These are phyloP conservation scores for Metarhizium anisopliae DNA, from an alignment of 2,329 filamentous ascomycete genomes.

Conservation along the genomic window DNA sequence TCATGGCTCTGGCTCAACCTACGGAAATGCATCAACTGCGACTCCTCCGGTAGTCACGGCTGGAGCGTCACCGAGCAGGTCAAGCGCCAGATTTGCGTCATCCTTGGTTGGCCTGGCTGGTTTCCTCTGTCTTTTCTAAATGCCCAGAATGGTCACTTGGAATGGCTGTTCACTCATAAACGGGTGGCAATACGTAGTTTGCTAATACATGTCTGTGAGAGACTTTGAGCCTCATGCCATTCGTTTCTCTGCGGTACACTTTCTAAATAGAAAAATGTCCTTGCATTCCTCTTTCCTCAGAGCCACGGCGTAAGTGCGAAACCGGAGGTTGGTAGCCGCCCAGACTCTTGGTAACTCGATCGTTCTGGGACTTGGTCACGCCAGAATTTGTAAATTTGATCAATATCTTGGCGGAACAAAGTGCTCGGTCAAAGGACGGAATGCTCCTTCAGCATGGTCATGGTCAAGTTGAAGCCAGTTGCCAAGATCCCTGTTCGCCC, in stretches of 20 bases:
- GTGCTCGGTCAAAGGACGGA: no score
- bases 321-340: no score
- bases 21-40: background rate
- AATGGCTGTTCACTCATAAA: background rate
- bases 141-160: background rate
- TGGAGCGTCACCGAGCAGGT: background rate
- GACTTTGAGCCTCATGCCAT: background rate
- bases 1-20: background rate
- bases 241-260: slow-evolving; percentile 7
- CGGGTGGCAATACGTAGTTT: background rate
- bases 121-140: slow-evolving; percentile 1
- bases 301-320: no score
- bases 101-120: background rate
- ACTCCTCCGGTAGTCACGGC: background rate
- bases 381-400: no score
- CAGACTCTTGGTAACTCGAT: no score
- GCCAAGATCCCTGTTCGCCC: no score
- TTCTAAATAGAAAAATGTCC: no score
- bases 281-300: no score
- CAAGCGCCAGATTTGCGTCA: background rate
- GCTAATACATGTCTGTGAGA: background rate
- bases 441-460: no score
- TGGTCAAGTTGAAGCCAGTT: no score
- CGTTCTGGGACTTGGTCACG: no score
- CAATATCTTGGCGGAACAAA: no score